Conservation (phyloP, 768 basidiomycete species). For the Mycena belliarum region DNA sequence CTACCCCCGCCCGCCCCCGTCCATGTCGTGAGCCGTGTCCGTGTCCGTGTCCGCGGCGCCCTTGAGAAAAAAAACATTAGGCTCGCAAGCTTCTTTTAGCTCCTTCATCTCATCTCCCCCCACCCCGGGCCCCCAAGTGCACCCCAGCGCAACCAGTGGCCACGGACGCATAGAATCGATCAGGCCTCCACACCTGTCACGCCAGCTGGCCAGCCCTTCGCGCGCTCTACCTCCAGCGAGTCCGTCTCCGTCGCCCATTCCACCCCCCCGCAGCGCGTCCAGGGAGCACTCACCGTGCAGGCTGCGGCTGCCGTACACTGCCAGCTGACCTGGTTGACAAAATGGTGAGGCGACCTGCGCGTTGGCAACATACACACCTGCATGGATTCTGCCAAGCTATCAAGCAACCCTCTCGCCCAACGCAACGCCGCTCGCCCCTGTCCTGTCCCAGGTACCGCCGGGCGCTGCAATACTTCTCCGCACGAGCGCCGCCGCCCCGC, state of each 20-base stretch:
- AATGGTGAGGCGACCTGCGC: no score
- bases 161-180: background rate
- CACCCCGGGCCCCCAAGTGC: conserved; percentile 6
- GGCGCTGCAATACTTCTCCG: no score
- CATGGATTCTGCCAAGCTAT: no score
- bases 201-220: background rate
- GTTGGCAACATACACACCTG: no score
- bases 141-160: background rate
- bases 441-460: no score
- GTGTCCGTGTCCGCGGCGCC: conserved; percentile 8
- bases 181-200: conserved; percentile 6
- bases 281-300: background rate
- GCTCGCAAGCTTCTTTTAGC: conserved; percentile 17
- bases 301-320: conserved; percentile 14
- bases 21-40: no score
- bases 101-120: conserved; percentile 19
- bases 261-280: conserved; percentile 1
- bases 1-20: no score
- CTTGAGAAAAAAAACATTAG: conserved; percentile 14
- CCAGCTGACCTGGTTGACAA: conserved; percentile 11
- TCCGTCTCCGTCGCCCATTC: conserved; percentile 20
- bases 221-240: conserved; percentile 15
- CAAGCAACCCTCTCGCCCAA: no score
- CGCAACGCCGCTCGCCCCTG: no score
- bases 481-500: no score